Percentiles rank a stretch among this genome's conserved stretches.
Evolutionary conservation across 768 basidiomycete genomes (phyloP).

Genomic region (Termitomyces sp.): DNA sequence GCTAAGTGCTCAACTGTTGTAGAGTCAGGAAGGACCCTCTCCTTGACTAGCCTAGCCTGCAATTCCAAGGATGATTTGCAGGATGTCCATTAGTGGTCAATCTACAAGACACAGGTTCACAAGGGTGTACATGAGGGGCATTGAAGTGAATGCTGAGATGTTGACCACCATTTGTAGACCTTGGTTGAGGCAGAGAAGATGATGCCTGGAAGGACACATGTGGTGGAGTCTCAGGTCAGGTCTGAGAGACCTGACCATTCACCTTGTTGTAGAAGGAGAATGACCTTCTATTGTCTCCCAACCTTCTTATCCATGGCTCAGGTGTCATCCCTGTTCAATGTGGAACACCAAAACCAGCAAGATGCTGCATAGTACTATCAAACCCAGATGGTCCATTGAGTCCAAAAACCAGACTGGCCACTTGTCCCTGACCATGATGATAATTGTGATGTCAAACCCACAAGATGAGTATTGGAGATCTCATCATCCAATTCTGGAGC

Average conservation of each 20-base stretch:
- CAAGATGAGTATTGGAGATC: constrained; percentile 56
- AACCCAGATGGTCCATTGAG: constrained; percentile 29
- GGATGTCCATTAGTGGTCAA: constrained; percentile 23
- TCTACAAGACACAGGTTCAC: constrained; percentile 25
- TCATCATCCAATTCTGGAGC: constrained; percentile 77
- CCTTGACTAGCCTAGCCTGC: constrained; percentile 12
- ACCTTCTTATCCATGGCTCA: constrained; percentile 80
- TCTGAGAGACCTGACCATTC: constrained; percentile 67
- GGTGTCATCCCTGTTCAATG: constrained; percentile 58
- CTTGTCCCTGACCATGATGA: constrained; percentile 52
- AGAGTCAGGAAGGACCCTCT: constrained; percentile 34
- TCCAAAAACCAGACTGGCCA: constrained; percentile 44
- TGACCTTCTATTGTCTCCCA: constrained; percentile 78
- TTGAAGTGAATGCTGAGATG: constrained; percentile 72
- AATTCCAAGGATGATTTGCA: constrained; percentile 1
- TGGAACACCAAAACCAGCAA: constrained; percentile 56
- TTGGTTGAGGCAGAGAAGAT: constrained; percentile 21
- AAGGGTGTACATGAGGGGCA: constrained; percentile 65
- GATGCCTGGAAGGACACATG: constrained; percentile 10
- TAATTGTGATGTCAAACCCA: constrained; percentile 51
- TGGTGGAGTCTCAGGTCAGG: constrained; percentile 42
- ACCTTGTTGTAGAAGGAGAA: constrained; percentile 76
- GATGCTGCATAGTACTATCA: constrained; percentile 30
- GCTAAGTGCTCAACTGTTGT: constrained; percentile 68
- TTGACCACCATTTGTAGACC: constrained; percentile 29